A percentile compares a stretch with the other conserved stretches of the same genome.
phyloP scores from a whole-genome alignment of 352 stramenopile species.

The Globisporangium splendens region DNA sequence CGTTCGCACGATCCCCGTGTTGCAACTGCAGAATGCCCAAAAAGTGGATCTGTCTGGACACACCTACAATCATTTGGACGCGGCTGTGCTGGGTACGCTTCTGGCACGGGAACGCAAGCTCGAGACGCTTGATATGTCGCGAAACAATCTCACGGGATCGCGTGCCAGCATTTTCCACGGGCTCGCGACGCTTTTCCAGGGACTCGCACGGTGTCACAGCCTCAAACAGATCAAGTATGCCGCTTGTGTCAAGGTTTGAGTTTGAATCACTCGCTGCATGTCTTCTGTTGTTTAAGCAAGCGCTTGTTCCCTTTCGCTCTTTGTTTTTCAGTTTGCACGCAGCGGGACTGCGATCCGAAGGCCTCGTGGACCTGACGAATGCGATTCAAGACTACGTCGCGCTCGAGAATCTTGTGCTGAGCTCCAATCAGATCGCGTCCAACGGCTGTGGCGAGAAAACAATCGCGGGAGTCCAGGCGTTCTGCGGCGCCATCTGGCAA shows the following conservation, averaged over 20 bases:
- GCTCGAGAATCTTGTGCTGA: slow-evolving; percentile 49
- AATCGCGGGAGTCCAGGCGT: slow-evolving; percentile 40
- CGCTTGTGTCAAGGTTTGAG: neutral
- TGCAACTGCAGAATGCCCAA: slow-evolving; percentile 25
- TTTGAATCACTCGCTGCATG: neutral
- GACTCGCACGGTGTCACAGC: slow-evolving; percentile 41
- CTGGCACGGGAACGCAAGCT: slow-evolving; percentile 50
- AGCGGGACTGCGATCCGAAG: slow-evolving; percentile 46
- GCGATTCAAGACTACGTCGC: slow-evolving; percentile 29
- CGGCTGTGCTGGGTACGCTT: slow-evolving; percentile 45
- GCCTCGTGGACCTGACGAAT: slow-evolving; percentile 42
- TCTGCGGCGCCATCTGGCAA: slow-evolving; percentile 55
- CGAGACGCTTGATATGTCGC: slow-evolving; percentile 44
- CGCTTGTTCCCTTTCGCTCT: no score
- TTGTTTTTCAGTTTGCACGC: slow-evolving; percentile 24
- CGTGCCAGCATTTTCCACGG: slow-evolving; percentile 59
- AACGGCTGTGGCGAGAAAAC: slow-evolving; percentile 62
- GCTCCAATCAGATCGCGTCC: slow-evolving; percentile 36
- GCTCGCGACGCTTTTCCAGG: slow-evolving; percentile 35
- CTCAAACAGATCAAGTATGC: slow-evolving; percentile 54
- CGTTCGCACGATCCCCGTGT: slow-evolving; percentile 24
- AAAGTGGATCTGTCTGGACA: slow-evolving; percentile 21
- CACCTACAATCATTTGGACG: slow-evolving; percentile 57
- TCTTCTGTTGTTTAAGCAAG: neutral
- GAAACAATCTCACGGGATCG: slow-evolving; percentile 46